Percentiles rank a stretch among this genome's conserved stretches.
Conservation (phyloP, 129 eudicot species). For the Calendula officinalis region DNA sequence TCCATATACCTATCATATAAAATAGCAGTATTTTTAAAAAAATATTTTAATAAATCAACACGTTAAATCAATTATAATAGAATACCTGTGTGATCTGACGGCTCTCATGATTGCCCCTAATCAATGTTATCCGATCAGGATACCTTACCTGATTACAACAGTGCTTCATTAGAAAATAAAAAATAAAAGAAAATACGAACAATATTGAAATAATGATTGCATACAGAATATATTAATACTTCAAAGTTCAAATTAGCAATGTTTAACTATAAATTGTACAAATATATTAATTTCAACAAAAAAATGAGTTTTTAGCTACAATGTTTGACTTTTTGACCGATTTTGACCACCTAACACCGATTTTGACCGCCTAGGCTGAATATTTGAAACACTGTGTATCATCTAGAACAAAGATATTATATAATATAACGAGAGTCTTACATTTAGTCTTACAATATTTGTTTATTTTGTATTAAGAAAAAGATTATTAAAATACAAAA, state of each 20-base stretch:
- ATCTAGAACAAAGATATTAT: slow-evolving; percentile 3
- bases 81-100: slow-evolving; percentile 95
- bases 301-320: too few species aligned
- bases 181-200: slow-evolving; percentile 6
- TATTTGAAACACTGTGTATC: too few species aligned
- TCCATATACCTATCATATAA: slow-evolving; percentile 76
- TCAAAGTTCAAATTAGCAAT: neutral
- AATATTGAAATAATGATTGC: neutral
- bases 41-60: neutral
- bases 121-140: slow-evolving; percentile 95
- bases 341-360: too few species aligned
- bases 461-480: neutral
- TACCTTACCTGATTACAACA: slow-evolving; percentile 72
- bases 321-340: too few species aligned
- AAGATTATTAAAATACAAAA: slow-evolving; percentile 1
- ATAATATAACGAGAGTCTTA: neutral
- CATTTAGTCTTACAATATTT: neutral
- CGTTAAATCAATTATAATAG: slow-evolving; percentile 1
- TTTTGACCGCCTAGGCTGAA: too few species aligned
- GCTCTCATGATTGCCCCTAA: slow-evolving; percentile 98
- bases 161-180: slow-evolving; percentile 22
- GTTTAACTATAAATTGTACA: neutral
- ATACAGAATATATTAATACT: neutral
- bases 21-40: slow-evolving; percentile 21
- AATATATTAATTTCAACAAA: too few species aligned